Conservation (phyloP, 192 early-diverging fungal species). For the Entomortierella lignicola region DNA sequence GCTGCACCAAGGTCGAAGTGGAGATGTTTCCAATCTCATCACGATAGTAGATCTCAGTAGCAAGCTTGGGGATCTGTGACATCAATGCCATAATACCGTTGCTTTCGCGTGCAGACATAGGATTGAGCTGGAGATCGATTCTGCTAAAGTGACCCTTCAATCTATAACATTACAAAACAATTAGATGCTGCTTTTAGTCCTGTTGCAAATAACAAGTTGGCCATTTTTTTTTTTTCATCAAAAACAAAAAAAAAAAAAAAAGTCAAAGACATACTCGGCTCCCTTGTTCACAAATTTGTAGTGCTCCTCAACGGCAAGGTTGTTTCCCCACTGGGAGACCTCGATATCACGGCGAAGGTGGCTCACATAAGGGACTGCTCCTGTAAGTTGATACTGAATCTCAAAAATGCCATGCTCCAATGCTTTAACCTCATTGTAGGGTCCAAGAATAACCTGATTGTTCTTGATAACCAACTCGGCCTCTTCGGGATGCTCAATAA, state of each 20-base stretch:
- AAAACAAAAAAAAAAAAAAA: too few relatives aligned
- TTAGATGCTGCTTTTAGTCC: background rate
- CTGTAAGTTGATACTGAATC: conserved; percentile 76
- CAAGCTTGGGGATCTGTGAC: conserved; percentile 72
- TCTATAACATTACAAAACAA: conserved; percentile 31
- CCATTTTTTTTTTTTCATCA: too few relatives aligned
- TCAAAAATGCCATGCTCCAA: conserved; percentile 54
- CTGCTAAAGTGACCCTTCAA: conserved; percentile 78
- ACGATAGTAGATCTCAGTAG: conserved; percentile 82
- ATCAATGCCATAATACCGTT: conserved; percentile 24
- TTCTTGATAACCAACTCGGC: conserved; percentile 54
- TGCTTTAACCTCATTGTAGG: conserved; percentile 63
- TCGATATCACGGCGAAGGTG: conserved; percentile 76
- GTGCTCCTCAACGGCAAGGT: conserved; percentile 87
- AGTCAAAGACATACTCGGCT: conserved; percentile 69
- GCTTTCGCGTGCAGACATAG: conserved; percentile 64
- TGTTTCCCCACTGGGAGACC: conserved; percentile 87
- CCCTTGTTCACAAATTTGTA: conserved; percentile 81
- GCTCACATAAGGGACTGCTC: conserved; percentile 68
- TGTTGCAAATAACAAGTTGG: background rate
- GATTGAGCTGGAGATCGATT: conserved; percentile 68
- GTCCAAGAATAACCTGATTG: conserved; percentile 79
- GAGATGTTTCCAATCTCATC: conserved; percentile 98
- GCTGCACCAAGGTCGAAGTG: conserved; percentile 77
- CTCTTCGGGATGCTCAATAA: conserved; percentile 52